Base-by-base conservation (phyloP, 176 grass and related monocot genomes). In the Carex littledalei region DNA sequence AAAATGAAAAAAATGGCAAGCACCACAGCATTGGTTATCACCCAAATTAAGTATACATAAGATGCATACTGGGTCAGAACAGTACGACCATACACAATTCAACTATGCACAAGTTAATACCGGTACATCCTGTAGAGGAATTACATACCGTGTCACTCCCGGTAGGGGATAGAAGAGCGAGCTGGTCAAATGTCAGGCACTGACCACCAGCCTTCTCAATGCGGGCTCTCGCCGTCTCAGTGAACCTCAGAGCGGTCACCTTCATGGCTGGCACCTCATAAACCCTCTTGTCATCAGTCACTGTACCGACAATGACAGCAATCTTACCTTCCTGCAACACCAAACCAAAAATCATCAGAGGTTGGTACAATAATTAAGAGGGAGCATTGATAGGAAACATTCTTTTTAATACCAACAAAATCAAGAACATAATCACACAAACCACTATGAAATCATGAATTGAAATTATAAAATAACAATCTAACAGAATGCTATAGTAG, bases 191-290 rank as follows among this genome's bases (percentile, higher is more conserved):
- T 56, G 91, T 91, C 59, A 92, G 83, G 74, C 93, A 95, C 83
- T 95, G 85, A 8, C 91, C 93, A 15, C 93, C 93, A 1, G 93
- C 84, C 29, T 89, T 95, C 6, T 91, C 79, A 37, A 95, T 95
- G 41, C 93, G 87, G 24, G 93, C 91, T 66, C 93, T 89, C 0
- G 89, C 89, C 1, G 91, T 95, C 89, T 95, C 93, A 10, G 91
- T 95, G 89, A 95, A 95, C 89, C 91, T 95, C 65, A 95, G 86
- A 6, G 93, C 91, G 10, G 91, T 85, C 73, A 93, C 93, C 87
- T 91, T 95, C 89, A 95, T 88, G 11, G 89, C 87, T 0, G 93
- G 89, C 34, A 95, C 89, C 75, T 95, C 89, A 74, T 93, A 95
- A 62, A 95, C 91, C 39, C 93, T 91, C 91, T 93, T 95, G 86